phyloP scores from a whole-genome alignment of 805 yeast genomes.

The Nakazawaea ambrosiae region DNA sequence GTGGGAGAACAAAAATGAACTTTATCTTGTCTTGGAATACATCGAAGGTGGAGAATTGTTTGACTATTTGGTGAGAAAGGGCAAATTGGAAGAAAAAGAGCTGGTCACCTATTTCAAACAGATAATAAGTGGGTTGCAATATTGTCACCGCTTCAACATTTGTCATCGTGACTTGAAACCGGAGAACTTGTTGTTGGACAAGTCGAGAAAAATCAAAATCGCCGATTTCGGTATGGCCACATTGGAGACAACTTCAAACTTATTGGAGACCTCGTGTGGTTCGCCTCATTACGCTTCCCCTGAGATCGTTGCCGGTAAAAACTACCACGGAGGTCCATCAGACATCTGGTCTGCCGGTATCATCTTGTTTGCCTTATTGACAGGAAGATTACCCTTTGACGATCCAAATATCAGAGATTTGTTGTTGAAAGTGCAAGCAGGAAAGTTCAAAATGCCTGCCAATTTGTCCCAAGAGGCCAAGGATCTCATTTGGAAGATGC shows the following conservation, averaged over 20 bases:
- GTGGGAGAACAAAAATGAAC: conserved; percentile 79
- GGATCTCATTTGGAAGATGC: conserved; percentile 75
- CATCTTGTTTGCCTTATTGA: conserved; percentile 83
- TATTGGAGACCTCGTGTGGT: conserved; percentile 93
- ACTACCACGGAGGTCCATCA: conserved; percentile 93
- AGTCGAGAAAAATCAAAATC: conserved; percentile 81
- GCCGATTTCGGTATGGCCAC: conserved; percentile 99
- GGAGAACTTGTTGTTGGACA: conserved; percentile 72
- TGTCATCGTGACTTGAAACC: conserved; percentile 79
- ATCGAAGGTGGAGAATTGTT: conserved; percentile 97
- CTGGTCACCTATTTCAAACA: conserved; percentile 85
- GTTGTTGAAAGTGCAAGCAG: conserved; percentile 85
- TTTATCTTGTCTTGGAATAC: conserved; percentile 86
- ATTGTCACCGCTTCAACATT: conserved; percentile 60
- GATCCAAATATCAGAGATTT: conserved; percentile 89
- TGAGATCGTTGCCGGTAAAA: conserved; percentile 91
- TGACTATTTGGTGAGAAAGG: conserved; percentile 83
- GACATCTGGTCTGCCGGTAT: conserved; percentile 99
- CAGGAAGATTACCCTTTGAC: conserved; percentile 95
- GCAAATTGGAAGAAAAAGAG: conserved; percentile 81
- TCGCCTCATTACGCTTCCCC: conserved; percentile 99
- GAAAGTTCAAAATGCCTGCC: conserved; percentile 77
- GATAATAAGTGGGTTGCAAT: conserved; percentile 56
- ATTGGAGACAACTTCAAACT: conserved; percentile 66
- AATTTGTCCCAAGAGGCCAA: conserved; percentile 78